Evolutionary conservation across 352 stramenopile genomes (phyloP).

Genomic region (Phytophthora colocasiae): DNA sequence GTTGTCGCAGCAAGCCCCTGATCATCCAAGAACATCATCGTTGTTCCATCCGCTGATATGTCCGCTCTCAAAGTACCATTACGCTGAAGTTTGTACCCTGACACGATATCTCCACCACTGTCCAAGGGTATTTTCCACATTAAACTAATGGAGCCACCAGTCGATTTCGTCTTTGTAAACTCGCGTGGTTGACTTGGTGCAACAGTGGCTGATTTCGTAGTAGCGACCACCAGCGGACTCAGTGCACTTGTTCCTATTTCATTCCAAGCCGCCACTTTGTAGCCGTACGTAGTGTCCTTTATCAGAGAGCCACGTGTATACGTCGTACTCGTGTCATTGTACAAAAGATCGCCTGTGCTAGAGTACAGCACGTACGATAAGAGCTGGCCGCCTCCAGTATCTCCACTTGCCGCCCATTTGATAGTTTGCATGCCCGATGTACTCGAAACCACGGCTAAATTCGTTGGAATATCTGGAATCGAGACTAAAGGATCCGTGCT

Average conservation of each 20-base stretch:
- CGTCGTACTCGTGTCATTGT: constrained; percentile 48
- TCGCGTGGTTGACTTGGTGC: constrained; percentile 39
- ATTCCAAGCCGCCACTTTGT: constrained; percentile 54
- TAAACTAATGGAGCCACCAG: constrained; percentile 54
- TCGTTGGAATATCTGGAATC: constrained; percentile 42
- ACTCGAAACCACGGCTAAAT: constrained; percentile 33
- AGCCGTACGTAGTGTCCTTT: constrained; percentile 54
- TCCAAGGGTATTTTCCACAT: constrained; percentile 54
- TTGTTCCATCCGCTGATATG: constrained; percentile 5
- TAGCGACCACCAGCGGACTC: constrained; percentile 24
- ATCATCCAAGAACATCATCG: constrained; percentile 36
- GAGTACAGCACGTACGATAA: constrained; percentile 52
- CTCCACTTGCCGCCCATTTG: constrained; percentile 45
- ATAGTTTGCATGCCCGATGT: constrained; percentile 59
- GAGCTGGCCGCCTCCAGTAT: constrained; percentile 43
- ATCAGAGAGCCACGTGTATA: constrained; percentile 44
- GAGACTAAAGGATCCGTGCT: constrained; percentile 37
- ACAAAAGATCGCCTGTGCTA: constrained; percentile 34
- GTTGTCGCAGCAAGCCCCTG: constrained; percentile 34
- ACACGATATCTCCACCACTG: constrained; percentile 45
- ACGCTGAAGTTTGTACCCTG: constrained; percentile 52
- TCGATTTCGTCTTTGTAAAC: constrained; percentile 16
- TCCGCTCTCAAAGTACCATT: constrained; percentile 27
- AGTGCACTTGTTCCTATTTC: constrained; percentile 40
- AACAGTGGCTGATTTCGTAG: constrained; percentile 31